Conservation (phyloP, 768 basidiomycete species). For the Leccinum pellstonianum region DNA sequence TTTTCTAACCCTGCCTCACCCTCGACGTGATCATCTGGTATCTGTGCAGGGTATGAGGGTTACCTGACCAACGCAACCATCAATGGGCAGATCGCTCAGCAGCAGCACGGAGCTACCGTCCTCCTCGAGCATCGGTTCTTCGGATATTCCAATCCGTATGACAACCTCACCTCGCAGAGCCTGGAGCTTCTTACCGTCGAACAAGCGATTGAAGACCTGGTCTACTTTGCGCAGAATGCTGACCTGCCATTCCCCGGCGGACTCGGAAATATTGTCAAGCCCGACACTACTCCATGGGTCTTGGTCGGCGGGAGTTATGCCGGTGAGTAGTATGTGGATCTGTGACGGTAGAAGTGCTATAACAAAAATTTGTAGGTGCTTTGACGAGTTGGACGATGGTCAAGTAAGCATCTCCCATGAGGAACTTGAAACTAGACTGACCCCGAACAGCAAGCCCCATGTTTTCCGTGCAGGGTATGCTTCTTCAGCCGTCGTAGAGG, state of each 20-base stretch:
- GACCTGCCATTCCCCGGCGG: slow-evolving; percentile 64
- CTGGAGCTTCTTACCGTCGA: slow-evolving; percentile 63
- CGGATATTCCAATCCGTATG: slow-evolving; percentile 67
- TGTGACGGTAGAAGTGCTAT: not conserved
- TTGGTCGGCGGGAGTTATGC: slow-evolving; percentile 44
- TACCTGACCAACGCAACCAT: slow-evolving; percentile 69
- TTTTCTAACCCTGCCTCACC: not conserved
- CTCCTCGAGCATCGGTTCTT: slow-evolving; percentile 75
- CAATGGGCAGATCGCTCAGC: slow-evolving; percentile 63
- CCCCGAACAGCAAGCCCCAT: slow-evolving; percentile 34
- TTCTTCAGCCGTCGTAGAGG: slow-evolving; percentile 48
- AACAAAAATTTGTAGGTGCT: slow-evolving; percentile 28
- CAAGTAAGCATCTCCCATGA: slow-evolving; percentile 42
- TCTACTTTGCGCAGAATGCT: slow-evolving; percentile 66
- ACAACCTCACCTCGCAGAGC: slow-evolving; percentile 59
- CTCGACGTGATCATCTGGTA: not conserved
- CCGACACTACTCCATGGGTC: slow-evolving; percentile 47
- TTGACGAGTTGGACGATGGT: slow-evolving; percentile 67
- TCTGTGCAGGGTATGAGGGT: slow-evolving; percentile 30
- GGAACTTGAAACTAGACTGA: not conserved
- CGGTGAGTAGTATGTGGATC: slow-evolving; percentile 14
- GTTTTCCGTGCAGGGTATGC: slow-evolving; percentile 44
- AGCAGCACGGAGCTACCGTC: slow-evolving; percentile 60
- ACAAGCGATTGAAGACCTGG: slow-evolving; percentile 73
- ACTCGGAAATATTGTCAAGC: slow-evolving; percentile 51